Conservation (phyloP, 352 stramenopile genomes). For the Lagenidium giganteum region DNA sequence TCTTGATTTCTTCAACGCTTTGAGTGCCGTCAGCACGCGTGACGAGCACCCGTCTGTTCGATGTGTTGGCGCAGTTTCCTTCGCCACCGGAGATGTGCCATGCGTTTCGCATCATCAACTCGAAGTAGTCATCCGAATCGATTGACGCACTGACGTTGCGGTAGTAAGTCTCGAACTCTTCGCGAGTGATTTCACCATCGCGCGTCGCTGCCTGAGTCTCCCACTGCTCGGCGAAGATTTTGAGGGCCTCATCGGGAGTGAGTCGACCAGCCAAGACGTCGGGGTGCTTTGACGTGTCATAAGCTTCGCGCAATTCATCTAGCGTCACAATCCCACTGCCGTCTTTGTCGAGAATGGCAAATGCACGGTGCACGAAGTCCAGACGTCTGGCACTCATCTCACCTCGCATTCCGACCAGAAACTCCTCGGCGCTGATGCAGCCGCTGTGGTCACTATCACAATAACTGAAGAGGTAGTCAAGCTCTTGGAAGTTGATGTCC, state of each 20-base stretch:
- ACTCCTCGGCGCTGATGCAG: conserved; percentile 68
- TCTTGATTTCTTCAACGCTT: conserved; percentile 34
- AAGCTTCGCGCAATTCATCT: conserved; percentile 36
- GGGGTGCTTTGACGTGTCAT: conserved; percentile 47
- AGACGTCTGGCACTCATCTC: conserved; percentile 40
- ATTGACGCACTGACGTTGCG: conserved; percentile 62
- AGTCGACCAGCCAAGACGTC: conserved; percentile 40
- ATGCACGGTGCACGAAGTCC: conserved; percentile 58
- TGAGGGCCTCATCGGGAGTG: conserved; percentile 23
- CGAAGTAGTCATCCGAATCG: conserved; percentile 83
- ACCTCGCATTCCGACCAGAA: conserved; percentile 53
- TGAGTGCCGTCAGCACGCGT: conserved; percentile 46
- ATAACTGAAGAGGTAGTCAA: conserved; percentile 63
- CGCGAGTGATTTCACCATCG: conserved; percentile 26
- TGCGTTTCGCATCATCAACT: conserved; percentile 79
- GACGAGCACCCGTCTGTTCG: conserved; percentile 58
- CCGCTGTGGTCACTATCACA: conserved; percentile 62
- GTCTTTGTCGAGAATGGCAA: conserved; percentile 61
- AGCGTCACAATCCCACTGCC: conserved; percentile 42
- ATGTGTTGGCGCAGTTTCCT: conserved; percentile 56
- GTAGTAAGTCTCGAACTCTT: conserved; percentile 67
- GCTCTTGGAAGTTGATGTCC: conserved; percentile 52
- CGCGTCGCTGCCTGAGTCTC: conserved; percentile 24
- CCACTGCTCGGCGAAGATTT: conserved; percentile 35
- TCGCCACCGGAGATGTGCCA: conserved; percentile 74